Evolutionary conservation across 2,329 filamentous ascomycete genomes (phyloP).

Genomic region (Aspergillus pseudoglaucus): DNA sequence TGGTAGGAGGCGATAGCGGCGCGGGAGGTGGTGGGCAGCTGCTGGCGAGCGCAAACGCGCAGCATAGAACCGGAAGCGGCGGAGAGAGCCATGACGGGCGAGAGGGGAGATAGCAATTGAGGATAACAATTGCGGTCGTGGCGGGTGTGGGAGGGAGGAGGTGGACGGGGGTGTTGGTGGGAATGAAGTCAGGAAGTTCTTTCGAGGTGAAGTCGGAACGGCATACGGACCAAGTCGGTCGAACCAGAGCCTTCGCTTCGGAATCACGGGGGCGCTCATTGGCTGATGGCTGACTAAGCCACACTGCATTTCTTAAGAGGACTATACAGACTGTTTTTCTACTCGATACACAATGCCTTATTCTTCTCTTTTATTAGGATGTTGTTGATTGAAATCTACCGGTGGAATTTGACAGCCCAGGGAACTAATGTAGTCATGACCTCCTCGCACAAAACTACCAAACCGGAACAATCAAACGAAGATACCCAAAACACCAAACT

Average conservation of each 20-base stretch:
- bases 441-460: too few relatives aligned
- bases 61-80: slow-evolving; percentile 63
- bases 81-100: slow-evolving; percentile 47
- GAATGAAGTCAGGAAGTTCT: neutral
- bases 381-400: too few relatives aligned
- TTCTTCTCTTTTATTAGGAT: too few relatives aligned
- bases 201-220: slow-evolving; percentile 35
- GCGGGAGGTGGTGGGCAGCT: slow-evolving; percentile 38
- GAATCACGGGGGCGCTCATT: slow-evolving; percentile 38
- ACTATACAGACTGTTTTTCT: too few relatives aligned
- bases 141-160: slow-evolving; percentile 18
- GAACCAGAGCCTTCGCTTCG: slow-evolving; percentile 35
- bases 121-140: slow-evolving; percentile 10
- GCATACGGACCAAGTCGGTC: slow-evolving; percentile 12
- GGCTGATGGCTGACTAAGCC: slow-evolving; percentile 13
- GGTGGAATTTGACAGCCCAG: too few relatives aligned
- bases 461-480: too few relatives aligned
- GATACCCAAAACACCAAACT: neutral
- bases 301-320: neutral
- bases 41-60: slow-evolving; percentile 49
- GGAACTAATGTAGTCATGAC: too few relatives aligned
- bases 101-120: slow-evolving; percentile 31
- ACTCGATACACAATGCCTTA: too few relatives aligned
- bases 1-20: slow-evolving; percentile 37
- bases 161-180: slow-evolving; percentile 26